Percentiles rank a stretch among this genome's conserved stretches.
Evolutionary conservation across 2,329 filamentous ascomycete genomes (phyloP).

Genomic region (Diaporthe aspalathi): DNA sequence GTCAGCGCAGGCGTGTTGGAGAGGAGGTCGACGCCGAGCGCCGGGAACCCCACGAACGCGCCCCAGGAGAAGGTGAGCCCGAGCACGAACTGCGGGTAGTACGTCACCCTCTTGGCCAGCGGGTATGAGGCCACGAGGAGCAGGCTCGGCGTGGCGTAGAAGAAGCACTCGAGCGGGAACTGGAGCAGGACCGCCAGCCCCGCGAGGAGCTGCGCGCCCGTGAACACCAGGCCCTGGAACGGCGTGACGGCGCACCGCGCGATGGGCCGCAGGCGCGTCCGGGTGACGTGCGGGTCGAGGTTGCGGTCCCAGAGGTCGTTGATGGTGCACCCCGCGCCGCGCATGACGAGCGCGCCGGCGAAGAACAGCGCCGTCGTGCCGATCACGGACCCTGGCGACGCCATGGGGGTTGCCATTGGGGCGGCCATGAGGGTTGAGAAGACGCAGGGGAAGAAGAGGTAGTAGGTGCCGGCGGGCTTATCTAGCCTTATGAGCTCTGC

Average conservation of each 20-base stretch:
- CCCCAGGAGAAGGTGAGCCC: conserved; percentile 92
- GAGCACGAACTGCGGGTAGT: conserved; percentile 87
- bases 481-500: conserved; percentile 84
- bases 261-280: conserved; percentile 83
- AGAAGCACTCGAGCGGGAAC: conserved; percentile 79
- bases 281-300: conserved; percentile 81
- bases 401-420: conserved; percentile 71
- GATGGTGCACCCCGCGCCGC: conserved; percentile 87
- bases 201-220: conserved; percentile 77
- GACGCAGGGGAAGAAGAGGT: conserved; percentile 86
- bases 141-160: conserved; percentile 81
- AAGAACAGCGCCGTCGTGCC: conserved; percentile 78
- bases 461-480: conserved; percentile 84
- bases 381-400: conserved; percentile 69
- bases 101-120: conserved; percentile 84
- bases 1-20: conserved; percentile 70
- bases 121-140: conserved; percentile 81
- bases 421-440: conserved; percentile 87
- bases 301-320: conserved; percentile 93
- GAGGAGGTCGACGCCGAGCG: conserved; percentile 81
- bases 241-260: conserved; percentile 82
- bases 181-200: conserved; percentile 81
- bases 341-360: conserved; percentile 83
- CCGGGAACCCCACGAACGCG: conserved; percentile 87
- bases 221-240: conserved; percentile 77